These are phyloP conservation scores for Picea abies DNA, from an alignment of 83 land plant genomes.

Conservation along the genomic window DNA sequence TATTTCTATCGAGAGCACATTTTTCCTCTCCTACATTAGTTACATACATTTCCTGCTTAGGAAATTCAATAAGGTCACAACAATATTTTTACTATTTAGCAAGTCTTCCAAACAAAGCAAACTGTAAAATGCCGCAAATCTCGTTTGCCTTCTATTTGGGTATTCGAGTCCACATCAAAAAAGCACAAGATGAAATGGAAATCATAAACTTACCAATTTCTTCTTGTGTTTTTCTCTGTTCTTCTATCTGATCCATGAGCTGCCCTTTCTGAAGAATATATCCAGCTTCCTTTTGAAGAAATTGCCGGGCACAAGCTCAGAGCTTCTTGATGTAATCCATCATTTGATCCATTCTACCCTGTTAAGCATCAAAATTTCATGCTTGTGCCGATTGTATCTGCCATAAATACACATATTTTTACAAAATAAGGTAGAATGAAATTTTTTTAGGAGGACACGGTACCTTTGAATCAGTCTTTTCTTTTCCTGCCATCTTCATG, in stretches of 20 bases:
- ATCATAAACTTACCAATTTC: conserved; percentile 25
- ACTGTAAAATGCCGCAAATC: not conserved
- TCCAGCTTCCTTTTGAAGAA: conserved; percentile 38
- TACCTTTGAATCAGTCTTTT: conserved; percentile 55
- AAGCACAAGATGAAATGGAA: not conserved
- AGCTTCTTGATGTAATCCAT: conserved; percentile 65
- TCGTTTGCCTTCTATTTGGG: not conserved
- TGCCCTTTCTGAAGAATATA: conserved; percentile 26
- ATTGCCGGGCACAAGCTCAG: conserved; percentile 41
- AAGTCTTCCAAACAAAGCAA: not conserved
- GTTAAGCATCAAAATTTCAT: conserved; percentile 11
- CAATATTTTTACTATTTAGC: not conserved
- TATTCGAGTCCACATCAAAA: not conserved
- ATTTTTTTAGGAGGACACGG: not conserved
- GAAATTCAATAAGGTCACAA: not conserved
- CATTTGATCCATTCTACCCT: conserved; percentile 65
- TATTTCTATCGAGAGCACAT: not conserved
- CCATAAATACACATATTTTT: not conserved
- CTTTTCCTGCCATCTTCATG: conserved; percentile 59
- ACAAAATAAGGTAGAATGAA: not conserved
- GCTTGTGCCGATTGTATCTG: not conserved
- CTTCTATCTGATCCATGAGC: conserved; percentile 30
- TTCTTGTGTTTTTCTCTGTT: conserved; percentile 22
- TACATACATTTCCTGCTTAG: not conserved
- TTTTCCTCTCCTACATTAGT: not conserved